Evolutionary conservation across 495 filamentous ascomycete genomes (phyloP).

Genomic region (Poronia punctata): DNA sequence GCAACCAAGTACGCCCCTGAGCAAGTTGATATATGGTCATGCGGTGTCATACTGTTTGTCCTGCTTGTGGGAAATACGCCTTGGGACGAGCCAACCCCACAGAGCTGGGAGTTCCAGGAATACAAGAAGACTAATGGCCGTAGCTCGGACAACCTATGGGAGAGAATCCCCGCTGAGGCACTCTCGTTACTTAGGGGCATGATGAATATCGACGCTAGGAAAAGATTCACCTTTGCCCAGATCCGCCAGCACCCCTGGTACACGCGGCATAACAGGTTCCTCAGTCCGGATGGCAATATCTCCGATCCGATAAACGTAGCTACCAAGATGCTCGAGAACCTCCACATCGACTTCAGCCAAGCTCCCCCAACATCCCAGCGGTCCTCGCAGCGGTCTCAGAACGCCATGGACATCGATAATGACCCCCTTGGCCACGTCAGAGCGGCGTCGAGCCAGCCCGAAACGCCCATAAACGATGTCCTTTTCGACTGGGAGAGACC

Average conservation of each 20-base stretch:
- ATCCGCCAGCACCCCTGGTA: constrained; percentile 95
- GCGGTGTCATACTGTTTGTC: constrained; percentile 93
- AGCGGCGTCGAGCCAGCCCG: constrained; percentile 71
- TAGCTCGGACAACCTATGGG: constrained; percentile 81
- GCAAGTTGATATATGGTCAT: constrained; percentile 92
- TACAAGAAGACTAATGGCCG: constrained; percentile 73
- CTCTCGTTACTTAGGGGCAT: constrained; percentile 88
- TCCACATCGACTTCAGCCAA: constrained; percentile 85
- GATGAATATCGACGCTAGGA: constrained; percentile 70
- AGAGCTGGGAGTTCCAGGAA: constrained; percentile 77
- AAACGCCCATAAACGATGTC: constrained; percentile 59
- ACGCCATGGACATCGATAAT: constrained; percentile 51
- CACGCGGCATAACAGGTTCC: constrained; percentile 70
- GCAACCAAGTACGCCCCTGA: constrained; percentile 71
- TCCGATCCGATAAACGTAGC: constrained; percentile 75
- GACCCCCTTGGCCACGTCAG: constrained; percentile 16
- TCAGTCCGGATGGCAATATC: constrained; percentile 66
- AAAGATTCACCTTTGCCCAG: constrained; percentile 79
- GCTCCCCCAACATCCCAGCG: constrained; percentile 50
- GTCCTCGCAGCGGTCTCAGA: constrained; percentile 31
- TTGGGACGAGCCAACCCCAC: constrained; percentile 84
- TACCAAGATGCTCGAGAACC: constrained; percentile 83
- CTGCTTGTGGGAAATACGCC: constrained; percentile 93
- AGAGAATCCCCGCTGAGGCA: constrained; percentile 65
- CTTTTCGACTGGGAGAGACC: constrained; percentile 75